These are phyloP conservation scores for Gynochthodes officinalis DNA, from an alignment of 257 asterid genomes.

Conservation along the genomic window DNA sequence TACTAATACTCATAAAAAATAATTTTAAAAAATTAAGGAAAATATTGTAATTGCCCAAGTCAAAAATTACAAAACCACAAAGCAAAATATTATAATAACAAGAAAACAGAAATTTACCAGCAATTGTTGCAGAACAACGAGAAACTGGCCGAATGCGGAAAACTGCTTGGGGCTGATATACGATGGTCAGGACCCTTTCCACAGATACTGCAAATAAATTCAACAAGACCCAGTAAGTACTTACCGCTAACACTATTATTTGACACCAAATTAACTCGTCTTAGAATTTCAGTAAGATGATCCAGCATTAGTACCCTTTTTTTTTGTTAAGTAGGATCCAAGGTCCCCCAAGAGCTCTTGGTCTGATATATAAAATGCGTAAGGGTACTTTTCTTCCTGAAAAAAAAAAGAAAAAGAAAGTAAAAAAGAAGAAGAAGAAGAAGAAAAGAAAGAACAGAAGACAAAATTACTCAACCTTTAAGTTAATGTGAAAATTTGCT, in stretches of 20 bases:
- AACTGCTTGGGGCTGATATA: constrained; percentile 96
- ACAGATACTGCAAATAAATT: constrained; percentile 73
- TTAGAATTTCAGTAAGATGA: background rate
- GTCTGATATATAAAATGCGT: constrained; percentile 80
- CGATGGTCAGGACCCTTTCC: constrained; percentile 79
- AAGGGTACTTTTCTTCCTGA: constrained; percentile 89
- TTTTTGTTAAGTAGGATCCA: constrained; percentile 65
- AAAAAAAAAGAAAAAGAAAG: background rate
- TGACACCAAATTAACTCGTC: background rate
- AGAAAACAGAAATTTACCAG: constrained; percentile 42
- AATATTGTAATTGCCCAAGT: background rate
- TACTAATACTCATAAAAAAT: background rate
- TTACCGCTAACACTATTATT: background rate
- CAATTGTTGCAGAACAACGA: constrained; percentile 93
- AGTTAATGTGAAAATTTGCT: too few species aligned
- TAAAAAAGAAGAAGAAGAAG: background rate
- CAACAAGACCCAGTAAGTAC: background rate
- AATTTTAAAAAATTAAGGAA: background rate
- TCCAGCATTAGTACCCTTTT: constrained; percentile 48
- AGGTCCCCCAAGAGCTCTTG: constrained; percentile 79
- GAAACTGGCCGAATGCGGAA: constrained; percentile 92
- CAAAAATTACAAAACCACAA: background rate
- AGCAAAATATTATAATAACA: constrained; percentile 2
- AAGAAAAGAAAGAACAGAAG: too few species aligned
- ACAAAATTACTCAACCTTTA: background rate